These are phyloP conservation scores for Pichia cactophila DNA, from an alignment of 1,139 yeast species.

Conservation along the genomic window DNA sequence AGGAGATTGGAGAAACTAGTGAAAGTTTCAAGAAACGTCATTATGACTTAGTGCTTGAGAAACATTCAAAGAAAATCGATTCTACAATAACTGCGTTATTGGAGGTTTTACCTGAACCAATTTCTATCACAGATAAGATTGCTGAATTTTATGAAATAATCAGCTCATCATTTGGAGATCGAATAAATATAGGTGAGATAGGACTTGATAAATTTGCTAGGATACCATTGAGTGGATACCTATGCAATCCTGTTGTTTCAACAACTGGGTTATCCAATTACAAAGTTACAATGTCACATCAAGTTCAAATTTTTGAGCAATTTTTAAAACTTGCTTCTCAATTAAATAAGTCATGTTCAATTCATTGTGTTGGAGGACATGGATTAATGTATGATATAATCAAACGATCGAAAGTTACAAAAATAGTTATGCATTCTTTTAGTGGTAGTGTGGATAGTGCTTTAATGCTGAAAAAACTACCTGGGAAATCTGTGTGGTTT, in stretches of 20 bases:
- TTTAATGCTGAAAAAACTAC: slow-evolving; percentile 46
- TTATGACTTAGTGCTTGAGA: slow-evolving; percentile 41
- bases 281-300: slow-evolving; percentile 57
- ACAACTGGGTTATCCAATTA: slow-evolving; percentile 15
- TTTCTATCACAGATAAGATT: slow-evolving; percentile 36
- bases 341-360: slow-evolving; percentile 42
- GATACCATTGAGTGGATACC: slow-evolving; percentile 54
- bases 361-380: slow-evolving; percentile 82
- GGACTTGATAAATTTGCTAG: slow-evolving; percentile 78
- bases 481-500: slow-evolving; percentile 42
- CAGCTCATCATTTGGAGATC: slow-evolving; percentile 1
- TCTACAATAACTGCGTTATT: slow-evolving; percentile 33
- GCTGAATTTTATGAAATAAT: slow-evolving; percentile 25
- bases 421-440: slow-evolving; percentile 70
- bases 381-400: slow-evolving; percentile 48
- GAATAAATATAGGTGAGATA: slow-evolving; percentile 63
- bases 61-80: slow-evolving; percentile 4
- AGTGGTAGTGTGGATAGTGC: slow-evolving; percentile 75
- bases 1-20: slow-evolving; percentile 12
- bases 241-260: slow-evolving; percentile 30
- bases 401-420: slow-evolving; percentile 20
- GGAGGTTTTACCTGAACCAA: slow-evolving; percentile 54
- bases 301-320: slow-evolving; percentile 39
- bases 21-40: slow-evolving; percentile 37
- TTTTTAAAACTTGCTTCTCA: slow-evolving; percentile 49